phyloP scores from a whole-genome alignment of 2,329 filamentous ascomycete genomes.

The Parastagonospora nodorum region DNA sequence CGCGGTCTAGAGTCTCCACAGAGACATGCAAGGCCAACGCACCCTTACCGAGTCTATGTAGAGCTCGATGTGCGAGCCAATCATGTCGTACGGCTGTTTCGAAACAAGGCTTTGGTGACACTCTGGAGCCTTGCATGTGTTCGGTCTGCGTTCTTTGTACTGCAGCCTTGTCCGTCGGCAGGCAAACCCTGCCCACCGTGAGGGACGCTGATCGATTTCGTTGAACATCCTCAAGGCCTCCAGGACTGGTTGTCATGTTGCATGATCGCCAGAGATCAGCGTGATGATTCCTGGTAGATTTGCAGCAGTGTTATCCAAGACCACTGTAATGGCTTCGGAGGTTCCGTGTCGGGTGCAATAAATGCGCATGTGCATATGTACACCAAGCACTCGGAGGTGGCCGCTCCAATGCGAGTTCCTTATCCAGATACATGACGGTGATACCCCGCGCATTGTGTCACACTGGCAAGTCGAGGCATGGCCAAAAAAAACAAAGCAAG shows the following conservation, averaged over 20 bases:
- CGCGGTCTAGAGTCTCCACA: constrained; percentile 26
- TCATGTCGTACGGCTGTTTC: constrained; percentile 26
- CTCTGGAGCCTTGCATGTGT: constrained; percentile 8
- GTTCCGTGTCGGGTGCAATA: constrained; percentile 6
- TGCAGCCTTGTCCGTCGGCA: background rate
- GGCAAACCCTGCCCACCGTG: background rate
- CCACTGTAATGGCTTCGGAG: constrained; percentile 2
- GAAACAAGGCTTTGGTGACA: constrained; percentile 29
- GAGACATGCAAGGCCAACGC: constrained; percentile 39
- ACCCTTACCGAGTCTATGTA: constrained; percentile 35
- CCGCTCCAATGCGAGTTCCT: background rate
- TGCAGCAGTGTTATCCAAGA: background rate
- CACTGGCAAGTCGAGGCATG: background rate
- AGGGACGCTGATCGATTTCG: background rate
- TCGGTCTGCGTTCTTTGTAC: constrained; percentile 2
- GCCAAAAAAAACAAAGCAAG: background rate
- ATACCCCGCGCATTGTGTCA: constrained; percentile 5
- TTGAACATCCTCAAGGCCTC: constrained; percentile 1
- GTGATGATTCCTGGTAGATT: constrained; percentile 6
- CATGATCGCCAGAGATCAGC: constrained; percentile 10
- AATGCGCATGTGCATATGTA: constrained; percentile 10
- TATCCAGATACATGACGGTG: background rate
- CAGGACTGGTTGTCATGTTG: constrained; percentile 3
- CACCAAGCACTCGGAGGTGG: constrained; percentile 8
- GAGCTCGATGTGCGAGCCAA: constrained; percentile 26